Percentiles rank a stretch among this genome's conserved stretches.
These are phyloP conservation scores for Phytopythium vexans DNA, from an alignment of 352 stramenopile genomes.

Conservation along the genomic window DNA sequence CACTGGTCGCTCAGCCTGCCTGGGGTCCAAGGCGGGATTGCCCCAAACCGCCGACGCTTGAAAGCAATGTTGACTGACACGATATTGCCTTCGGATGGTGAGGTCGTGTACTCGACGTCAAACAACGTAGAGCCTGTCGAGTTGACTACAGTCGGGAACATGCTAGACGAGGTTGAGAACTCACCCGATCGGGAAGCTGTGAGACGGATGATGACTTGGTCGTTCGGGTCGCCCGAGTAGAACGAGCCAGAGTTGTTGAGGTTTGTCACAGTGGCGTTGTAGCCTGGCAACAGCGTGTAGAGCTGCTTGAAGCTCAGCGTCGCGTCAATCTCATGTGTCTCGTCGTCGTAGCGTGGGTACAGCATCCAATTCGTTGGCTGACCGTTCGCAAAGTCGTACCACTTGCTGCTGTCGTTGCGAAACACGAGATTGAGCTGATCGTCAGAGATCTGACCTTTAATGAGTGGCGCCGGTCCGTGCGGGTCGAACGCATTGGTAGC, in stretches of 20 bases:
- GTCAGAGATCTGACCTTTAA: neutral
- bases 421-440: neutral
- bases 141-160: constrained; percentile 43
- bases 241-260: constrained; percentile 21
- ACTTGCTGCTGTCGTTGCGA: neutral
- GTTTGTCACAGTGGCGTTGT: constrained; percentile 13
- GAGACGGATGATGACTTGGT: constrained; percentile 47
- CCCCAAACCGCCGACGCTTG: constrained; percentile 28
- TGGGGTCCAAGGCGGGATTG: constrained; percentile 26
- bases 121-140: constrained; percentile 40
- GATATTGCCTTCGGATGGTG: constrained; percentile 12
- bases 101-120: constrained; percentile 32
- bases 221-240: constrained; percentile 28
- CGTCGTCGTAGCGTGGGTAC: constrained; percentile 10
- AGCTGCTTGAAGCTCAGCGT: constrained; percentile 60
- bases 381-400: neutral
- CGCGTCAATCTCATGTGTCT: constrained; percentile 34
- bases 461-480: neutral
- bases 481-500: neutral
- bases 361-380: constrained; percentile 39
- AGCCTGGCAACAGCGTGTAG: constrained; percentile 43
- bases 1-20: constrained; percentile 16
- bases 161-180: constrained; percentile 10
- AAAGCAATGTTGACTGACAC: constrained; percentile 28
- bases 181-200: constrained; percentile 15